phyloP scores from a whole-genome alignment of 257 asterid genomes.

The Capsicum baccatum region DNA sequence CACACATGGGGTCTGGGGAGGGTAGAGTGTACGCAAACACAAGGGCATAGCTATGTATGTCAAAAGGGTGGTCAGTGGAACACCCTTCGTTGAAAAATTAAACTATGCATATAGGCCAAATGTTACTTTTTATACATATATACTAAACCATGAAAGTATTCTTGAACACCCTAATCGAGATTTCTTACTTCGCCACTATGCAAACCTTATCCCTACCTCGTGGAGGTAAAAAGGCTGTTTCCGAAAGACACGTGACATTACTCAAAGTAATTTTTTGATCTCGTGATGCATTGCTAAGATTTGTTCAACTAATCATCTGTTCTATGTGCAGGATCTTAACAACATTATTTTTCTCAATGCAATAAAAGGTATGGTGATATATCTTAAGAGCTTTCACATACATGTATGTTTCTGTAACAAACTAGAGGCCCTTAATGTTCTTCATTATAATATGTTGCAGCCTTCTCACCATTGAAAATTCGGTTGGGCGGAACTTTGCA shows the following conservation, averaged over 20 bases:
- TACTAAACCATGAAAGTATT: too few species aligned
- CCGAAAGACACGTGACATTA: background rate
- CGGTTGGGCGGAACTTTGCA: slow-evolving; percentile 90
- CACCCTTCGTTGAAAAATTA: too few species aligned
- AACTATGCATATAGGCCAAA: too few species aligned
- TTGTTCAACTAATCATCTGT: slow-evolving; percentile 15
- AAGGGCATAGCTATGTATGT: too few species aligned
- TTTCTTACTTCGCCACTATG: too few species aligned
- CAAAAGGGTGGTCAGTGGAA: too few species aligned
- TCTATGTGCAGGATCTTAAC: slow-evolving; percentile 70
- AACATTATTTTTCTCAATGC: slow-evolving; percentile 69
- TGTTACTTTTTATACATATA: too few species aligned
- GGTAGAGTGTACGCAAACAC: too few species aligned
- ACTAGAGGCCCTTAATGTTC: slow-evolving; percentile 31
- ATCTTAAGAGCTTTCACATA: background rate
- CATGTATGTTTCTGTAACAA: slow-evolving; percentile 6
- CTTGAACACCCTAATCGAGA: too few species aligned
- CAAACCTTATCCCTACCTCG: too few species aligned
- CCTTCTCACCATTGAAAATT: slow-evolving; percentile 85
- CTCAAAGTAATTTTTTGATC: background rate
- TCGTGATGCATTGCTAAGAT: background rate
- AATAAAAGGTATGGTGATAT: slow-evolving; percentile 59
- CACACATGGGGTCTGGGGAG: too few species aligned
- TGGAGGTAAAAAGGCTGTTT: too few species aligned
- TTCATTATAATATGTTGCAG: slow-evolving; percentile 45